These are phyloP conservation scores for Trypanosoma platydactyli DNA, from an alignment of 208 protist species.

Conservation along the genomic window DNA sequence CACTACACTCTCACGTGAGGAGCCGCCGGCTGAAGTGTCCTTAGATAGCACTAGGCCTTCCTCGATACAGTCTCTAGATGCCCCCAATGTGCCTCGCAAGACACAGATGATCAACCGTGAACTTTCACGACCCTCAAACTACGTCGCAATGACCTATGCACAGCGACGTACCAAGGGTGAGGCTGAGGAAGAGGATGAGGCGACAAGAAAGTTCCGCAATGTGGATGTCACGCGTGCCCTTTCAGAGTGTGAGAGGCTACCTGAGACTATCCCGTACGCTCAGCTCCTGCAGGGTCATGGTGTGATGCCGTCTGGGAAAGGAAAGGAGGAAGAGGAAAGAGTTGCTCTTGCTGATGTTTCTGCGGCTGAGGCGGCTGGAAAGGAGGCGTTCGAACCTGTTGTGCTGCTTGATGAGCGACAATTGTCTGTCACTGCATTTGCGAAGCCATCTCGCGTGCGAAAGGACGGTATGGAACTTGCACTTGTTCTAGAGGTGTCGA, in stretches of 20 bases:
- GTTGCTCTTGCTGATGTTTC: not conserved
- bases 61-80: not conserved
- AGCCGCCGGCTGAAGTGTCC: not conserved
- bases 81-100: constrained; percentile 17
- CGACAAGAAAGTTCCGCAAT: constrained; percentile 62
- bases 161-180: constrained; percentile 9
- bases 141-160: constrained; percentile 28
- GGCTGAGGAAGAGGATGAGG: constrained; percentile 71
- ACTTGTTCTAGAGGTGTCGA: constrained; percentile 41
- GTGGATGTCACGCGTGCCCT: constrained; percentile 81
- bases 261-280: constrained; percentile 60
- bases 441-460: constrained; percentile 46
- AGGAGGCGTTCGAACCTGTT: constrained; percentile 28
- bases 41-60: not conserved
- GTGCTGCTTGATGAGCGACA: constrained; percentile 38
- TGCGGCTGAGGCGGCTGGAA: constrained; percentile 13
- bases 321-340: not conserved
- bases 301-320: not conserved
- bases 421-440: constrained; percentile 34
- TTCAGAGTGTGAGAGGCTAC: constrained; percentile 56
- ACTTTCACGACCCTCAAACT: constrained; percentile 52
- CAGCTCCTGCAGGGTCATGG: constrained; percentile 30
- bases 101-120: constrained; percentile 64
- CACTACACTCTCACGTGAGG: constrained; percentile 7
- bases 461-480: constrained; percentile 44